These are phyloP conservation scores for Mucor ambiguus DNA, from an alignment of 371 early-diverging fungal genomes.

Conservation along the genomic window DNA sequence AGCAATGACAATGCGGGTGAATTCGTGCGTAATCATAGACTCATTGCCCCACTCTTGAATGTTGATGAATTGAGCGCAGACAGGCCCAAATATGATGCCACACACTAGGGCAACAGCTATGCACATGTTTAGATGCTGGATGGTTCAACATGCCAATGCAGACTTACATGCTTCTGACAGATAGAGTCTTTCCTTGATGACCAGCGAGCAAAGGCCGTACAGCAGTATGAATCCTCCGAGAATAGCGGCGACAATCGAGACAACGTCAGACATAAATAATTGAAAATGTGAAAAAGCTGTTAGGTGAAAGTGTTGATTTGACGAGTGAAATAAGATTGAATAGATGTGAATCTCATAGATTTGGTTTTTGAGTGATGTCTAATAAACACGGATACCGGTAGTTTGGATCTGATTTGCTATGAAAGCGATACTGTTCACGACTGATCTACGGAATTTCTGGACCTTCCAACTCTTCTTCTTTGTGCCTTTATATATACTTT, in stretches of 20 bases:
- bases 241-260: constrained; percentile 40
- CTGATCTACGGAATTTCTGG: neutral
- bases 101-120: constrained; percentile 77
- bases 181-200: constrained; percentile 88
- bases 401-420: neutral
- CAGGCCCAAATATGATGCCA: constrained; percentile 87
- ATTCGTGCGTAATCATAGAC: constrained; percentile 58
- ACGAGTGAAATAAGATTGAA: neutral
- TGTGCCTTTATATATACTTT: neutral
- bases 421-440: neutral
- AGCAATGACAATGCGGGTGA: constrained; percentile 77
- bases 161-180: constrained; percentile 85
- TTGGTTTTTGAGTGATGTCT: neutral
- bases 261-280: constrained; percentile 16
- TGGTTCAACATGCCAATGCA: neutral
- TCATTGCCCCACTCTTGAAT: constrained; percentile 42
- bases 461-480: constrained; percentile 2
- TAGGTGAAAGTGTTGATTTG: neutral
- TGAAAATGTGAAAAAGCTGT: neutral
- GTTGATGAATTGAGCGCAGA: constrained; percentile 51
- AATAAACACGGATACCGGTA: neutral
- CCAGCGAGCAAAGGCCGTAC: constrained; percentile 83
- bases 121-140: too few species aligned
- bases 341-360: neutral
- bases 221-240: constrained; percentile 84